Base-by-base conservation (phyloP, 768 basidiomycete species). In the Crassisporium funariophilum region DNA sequence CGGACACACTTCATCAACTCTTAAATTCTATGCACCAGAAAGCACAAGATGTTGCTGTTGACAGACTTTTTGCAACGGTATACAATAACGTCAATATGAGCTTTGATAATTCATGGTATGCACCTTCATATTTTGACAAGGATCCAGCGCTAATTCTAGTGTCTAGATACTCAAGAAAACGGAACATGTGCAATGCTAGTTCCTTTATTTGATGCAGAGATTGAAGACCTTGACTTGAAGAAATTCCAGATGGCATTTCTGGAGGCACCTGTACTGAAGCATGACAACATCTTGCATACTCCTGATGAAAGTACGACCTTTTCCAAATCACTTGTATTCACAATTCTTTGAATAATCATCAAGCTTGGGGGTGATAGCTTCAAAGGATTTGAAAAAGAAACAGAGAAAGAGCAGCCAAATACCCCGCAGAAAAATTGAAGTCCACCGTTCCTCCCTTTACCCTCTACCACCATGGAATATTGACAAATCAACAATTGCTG, bases 41-140 rank as follows among this genome's bases (percentile, higher is more conserved):
- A 17, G 50, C 61, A 2, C 54, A 56, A 2, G 10, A 19, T 6
- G 19, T 68, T 27, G 68, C 64, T 1, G 31, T 54, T 9, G 53
- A 48, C 1, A 52, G 56, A 1, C 43, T 58, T 0, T 61, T 50
- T 41, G 49, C 22, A 0, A 33, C 36, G 17, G 57, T 64, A 9
- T 72, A 72, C 44, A 68, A 74, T 50, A 74, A 74, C 38, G 67
- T 72, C 17, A 74, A 74, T 40, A 49, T 69, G 39, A 35, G 58
- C 2, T 53, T 58, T 22, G 49, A 51, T 5, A 52, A 37, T 13
- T 58, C 66, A 0, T 67, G 47, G 64, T 7, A 40, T 72, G 5
- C 68, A 67, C 1, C 57, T 58, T 9, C 62, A 50, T 10, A 50
- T 63, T 69, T 31, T 25, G 19, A 44, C 40, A 22, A 36, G 12